Evolutionary conservation across 1,139 yeast species (phyloP), one percentile per base, ranked within the genome.

Genomic region (Zygosaccharomyces sapae): DNA sequence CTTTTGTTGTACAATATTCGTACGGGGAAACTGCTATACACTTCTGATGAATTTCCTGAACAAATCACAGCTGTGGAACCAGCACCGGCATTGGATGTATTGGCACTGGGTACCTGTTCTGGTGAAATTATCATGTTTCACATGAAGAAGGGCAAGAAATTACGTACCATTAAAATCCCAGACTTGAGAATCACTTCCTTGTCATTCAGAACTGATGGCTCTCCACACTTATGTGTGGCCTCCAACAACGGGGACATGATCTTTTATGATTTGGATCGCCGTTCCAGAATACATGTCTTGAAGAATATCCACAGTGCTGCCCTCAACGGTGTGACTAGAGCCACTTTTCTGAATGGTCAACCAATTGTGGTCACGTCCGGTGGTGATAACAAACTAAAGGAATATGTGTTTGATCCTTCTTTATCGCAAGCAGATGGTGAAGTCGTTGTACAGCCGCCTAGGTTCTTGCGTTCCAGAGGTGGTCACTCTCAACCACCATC

Each of bases 401-500:
- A 94, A 67, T 86, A 75, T 62, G 97, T 90, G 0, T 94, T 94
- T 69, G 99, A 92, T 68, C 96, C 97, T 2, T 77, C 92, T 3
- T 72, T 89, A 47, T 80, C 92, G 0, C 74, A 84, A 12, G 71
- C 83, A n/a, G 78, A 81, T 55, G 67, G 77, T 2, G 67, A 61
- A 30, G 56, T 64, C 3, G 80, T 88, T 29, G 82, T 84, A 4
- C 80, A 94, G 5, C 96, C 97, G 1, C 98, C 98, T 35, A 82
- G 98, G 63, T 81, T 84, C 53, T 74, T 94, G 58, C 80, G 98
- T 66, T 86, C 95, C 0, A 79, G 98, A 65, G 97, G 97, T 58
- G 99, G 99, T 10, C 98, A 94, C 66, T 81, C 96, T 3, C 85
- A 88, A 19, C 96, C 98, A 4, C 95, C 98, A 3, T 74, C 85